Conservation (phyloP, 1,284 basidiomycete species). For the Leccinum laetum region DNA sequence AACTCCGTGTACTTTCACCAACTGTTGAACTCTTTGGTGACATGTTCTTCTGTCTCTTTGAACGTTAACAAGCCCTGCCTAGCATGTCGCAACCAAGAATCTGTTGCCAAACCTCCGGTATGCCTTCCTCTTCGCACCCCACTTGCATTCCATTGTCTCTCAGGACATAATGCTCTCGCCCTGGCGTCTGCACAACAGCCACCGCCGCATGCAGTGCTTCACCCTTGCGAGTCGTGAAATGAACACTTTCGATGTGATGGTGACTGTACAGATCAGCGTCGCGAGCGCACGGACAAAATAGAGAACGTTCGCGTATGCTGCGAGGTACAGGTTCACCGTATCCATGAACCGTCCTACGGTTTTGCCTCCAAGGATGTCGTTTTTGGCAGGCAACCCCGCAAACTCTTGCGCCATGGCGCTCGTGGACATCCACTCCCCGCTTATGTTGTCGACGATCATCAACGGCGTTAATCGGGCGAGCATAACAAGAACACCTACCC, state of each 20-base stretch:
- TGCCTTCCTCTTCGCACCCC: slow-evolving; percentile 72
- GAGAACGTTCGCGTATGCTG: slow-evolving; percentile 45
- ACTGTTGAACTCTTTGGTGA: neutral
- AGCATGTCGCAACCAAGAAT: slow-evolving; percentile 48
- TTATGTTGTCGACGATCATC: slow-evolving; percentile 44
- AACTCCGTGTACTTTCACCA: neutral
- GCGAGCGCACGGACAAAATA: neutral
- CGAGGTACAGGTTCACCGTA: slow-evolving; percentile 58
- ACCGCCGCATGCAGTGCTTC: slow-evolving; percentile 56
- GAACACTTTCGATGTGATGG: slow-evolving; percentile 74
- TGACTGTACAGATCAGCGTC: slow-evolving; percentile 43
- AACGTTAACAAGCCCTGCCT: neutral
- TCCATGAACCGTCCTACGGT: slow-evolving; percentile 37
- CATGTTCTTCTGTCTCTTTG: neutral
- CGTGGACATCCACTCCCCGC: slow-evolving; percentile 63
- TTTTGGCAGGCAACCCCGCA: slow-evolving; percentile 42
- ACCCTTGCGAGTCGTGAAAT: slow-evolving; percentile 48
- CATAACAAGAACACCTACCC: slow-evolving; percentile 40
- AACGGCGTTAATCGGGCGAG: neutral
- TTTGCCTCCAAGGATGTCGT: slow-evolving; percentile 11
- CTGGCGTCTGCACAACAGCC: slow-evolving; percentile 65
- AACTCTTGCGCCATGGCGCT: slow-evolving; percentile 66
- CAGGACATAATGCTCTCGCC: slow-evolving; percentile 64
- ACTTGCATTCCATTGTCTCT: slow-evolving; percentile 75
- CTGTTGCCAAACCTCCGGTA: slow-evolving; percentile 58